Percentiles rank a stretch among this genome's conserved stretches.
Evolutionary conservation across 176 grass and related monocot species (phyloP).

Genomic region (Aegilops sharonensis): DNA sequence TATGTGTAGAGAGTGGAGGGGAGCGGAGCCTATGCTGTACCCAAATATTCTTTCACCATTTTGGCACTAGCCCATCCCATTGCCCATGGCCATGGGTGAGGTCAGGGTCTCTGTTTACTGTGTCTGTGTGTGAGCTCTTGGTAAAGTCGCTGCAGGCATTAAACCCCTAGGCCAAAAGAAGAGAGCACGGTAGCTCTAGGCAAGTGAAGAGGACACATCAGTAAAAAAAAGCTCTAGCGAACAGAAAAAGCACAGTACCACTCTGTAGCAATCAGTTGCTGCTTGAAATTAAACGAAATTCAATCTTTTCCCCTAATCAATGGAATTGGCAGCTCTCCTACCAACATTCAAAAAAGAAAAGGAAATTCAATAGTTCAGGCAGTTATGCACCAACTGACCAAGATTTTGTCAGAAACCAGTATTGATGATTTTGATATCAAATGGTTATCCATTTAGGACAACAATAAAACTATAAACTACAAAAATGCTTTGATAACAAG

Average conservation of each 20-base stretch:
- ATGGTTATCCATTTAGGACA: background rate
- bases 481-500: background rate
- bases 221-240: background rate
- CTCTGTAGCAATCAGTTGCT: background rate
- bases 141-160: background rate
- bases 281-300: background rate
- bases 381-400: background rate
- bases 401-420: background rate
- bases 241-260: background rate
- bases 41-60: background rate
- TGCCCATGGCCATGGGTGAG: too few species aligned
- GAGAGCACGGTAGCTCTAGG: background rate
- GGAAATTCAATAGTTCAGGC: too few species aligned
- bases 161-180: background rate
- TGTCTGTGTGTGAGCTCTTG: background rate
- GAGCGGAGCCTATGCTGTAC: too few species aligned
- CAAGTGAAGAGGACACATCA: background rate
- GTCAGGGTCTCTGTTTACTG: too few species aligned
- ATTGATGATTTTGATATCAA: background rate
- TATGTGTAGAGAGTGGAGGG: too few species aligned
- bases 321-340: too few species aligned
- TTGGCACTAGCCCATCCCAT: background rate
- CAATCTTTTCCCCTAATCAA: background rate
- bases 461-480: background rate
- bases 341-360: too few species aligned